These are phyloP conservation scores for Fusarium falciforme DNA, from an alignment of 2,329 filamentous ascomycete genomes.

Conservation along the genomic window DNA sequence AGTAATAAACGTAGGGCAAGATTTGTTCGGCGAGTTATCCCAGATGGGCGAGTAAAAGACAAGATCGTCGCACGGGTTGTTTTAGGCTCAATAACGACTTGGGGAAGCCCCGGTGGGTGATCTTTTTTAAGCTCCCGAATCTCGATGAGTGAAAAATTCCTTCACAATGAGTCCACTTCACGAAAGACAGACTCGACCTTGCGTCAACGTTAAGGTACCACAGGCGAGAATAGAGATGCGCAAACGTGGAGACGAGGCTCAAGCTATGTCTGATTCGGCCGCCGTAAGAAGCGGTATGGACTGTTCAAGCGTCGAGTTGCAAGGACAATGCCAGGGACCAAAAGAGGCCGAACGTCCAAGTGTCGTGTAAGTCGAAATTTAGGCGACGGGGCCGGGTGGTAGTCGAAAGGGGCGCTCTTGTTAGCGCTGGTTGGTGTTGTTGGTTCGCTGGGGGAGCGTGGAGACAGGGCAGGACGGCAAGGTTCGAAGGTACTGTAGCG, in stretches of 20 bases:
- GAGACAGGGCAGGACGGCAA: slow-evolving; percentile 1
- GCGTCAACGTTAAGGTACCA: slow-evolving; percentile 42
- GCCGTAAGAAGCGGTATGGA: slow-evolving; percentile 34
- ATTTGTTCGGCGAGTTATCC: slow-evolving; percentile 3
- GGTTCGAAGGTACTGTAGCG: neutral
- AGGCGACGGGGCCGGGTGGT: slow-evolving; percentile 23
- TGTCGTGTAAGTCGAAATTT: slow-evolving; percentile 40
- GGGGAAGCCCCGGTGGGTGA: slow-evolving; percentile 13
- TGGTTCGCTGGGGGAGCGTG: slow-evolving; percentile 13
- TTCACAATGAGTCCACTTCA: slow-evolving; percentile 33
- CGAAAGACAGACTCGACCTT: slow-evolving; percentile 31
- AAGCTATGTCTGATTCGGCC: slow-evolving; percentile 37
- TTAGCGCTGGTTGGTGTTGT: slow-evolving; percentile 20
- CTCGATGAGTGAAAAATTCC: slow-evolving; percentile 39
- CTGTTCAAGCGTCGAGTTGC: slow-evolving; percentile 31
- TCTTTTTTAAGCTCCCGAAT: slow-evolving; percentile 24
- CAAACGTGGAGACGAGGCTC: slow-evolving; percentile 41
- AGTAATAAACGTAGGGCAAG: slow-evolving; percentile 15
- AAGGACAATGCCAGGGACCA: slow-evolving; percentile 5
- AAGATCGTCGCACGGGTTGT: slow-evolving; percentile 16
- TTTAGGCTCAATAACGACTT: slow-evolving; percentile 30
- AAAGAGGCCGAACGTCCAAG: slow-evolving; percentile 20
- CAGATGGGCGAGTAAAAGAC: slow-evolving; percentile 9
- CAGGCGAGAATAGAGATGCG: slow-evolving; percentile 37
- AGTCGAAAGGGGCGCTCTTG: slow-evolving; percentile 27